Evolutionary conservation across 169 alveolate species (phyloP), one percentile per base, ranked within the genome.

Genomic region (Cryptosporidium baileyi): DNA sequence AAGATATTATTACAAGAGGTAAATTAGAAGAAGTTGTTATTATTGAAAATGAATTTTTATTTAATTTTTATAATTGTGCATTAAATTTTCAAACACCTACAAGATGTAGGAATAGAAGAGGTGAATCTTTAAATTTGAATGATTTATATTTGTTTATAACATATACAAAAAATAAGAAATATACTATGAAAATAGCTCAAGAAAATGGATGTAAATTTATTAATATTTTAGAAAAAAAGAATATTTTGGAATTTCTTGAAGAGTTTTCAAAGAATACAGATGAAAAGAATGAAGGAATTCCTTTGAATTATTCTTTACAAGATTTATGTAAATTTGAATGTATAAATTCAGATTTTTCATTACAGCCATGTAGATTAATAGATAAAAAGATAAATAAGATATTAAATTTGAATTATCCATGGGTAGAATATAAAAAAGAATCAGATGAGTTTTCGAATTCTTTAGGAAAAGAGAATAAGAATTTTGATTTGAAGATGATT

Each of bases 101-200:
- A 9, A 51, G 85, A 40, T 74, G 85, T 34, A 51, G 85, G 40
- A 74, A 57, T 74, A 51, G 85, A n/a, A 24, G 85, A 54, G 85
- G 85, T 13, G 85, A 74, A 40, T 36, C 67, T 11, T 41, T 74
- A 4, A 74, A n/a, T 36, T 57, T 74, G 15, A 43, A 40, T 2
- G 85, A 74, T 74, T 57, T 74, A 34, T 59, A 74, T 74, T 19
- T 74, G 54, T 74, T 74, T 11, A 22, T 74, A 3, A 52, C 74
- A 13, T 57, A 67, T n/a, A 26, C 85, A 8, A 51, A 40, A 36
- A 52, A 11, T n/a, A 74, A 74, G 40, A 57, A 54, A 19, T 74
- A 74, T 28, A 74, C 85, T n/a, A 38, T 74, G 51, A 51, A 57
- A 41, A 45, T 74, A 40, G 85, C 85, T 22, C 85, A 74, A 34